phyloP scores from a whole-genome alignment of 2,329 filamentous ascomycete genomes.

The Cladophialophora exuberans region DNA sequence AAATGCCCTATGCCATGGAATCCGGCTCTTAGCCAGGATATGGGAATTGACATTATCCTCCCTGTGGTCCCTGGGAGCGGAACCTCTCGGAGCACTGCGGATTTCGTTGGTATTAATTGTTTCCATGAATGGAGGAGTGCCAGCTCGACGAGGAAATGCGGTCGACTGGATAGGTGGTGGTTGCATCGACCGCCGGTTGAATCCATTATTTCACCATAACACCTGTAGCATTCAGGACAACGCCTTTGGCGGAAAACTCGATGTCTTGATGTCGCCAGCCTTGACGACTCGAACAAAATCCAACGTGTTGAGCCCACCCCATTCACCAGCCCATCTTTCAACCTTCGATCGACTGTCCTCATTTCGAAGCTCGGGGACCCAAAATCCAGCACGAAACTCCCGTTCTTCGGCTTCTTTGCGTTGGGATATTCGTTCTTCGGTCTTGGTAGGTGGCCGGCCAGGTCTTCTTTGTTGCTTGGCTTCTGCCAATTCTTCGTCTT shows the following conservation, averaged over 20 bases:
- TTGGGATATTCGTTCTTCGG: slow-evolving; percentile 76
- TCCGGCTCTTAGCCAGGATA: no score
- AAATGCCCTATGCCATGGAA: no score
- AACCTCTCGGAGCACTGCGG: no score
- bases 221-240: slow-evolving; percentile 43
- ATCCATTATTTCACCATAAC: not conserved
- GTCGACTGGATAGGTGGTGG: no score
- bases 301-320: slow-evolving; percentile 76
- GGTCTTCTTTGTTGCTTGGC: slow-evolving; percentile 71
- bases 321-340: slow-evolving; percentile 78
- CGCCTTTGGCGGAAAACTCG: slow-evolving; percentile 76
- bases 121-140: no score
- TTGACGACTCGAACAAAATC: slow-evolving; percentile 75
- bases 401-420: slow-evolving; percentile 71
- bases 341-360: slow-evolving; percentile 67
- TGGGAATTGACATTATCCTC: no score
- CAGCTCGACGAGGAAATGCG: no score
- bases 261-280: slow-evolving; percentile 66
- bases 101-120: no score
- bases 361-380: slow-evolving; percentile 74
- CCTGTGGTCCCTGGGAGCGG: no score
- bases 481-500: slow-evolving; percentile 43
- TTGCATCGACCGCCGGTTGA: no score
- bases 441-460: slow-evolving; percentile 75
- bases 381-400: slow-evolving; percentile 83